Evolutionary conservation across 352 stramenopile genomes (phyloP).

Genomic region (Phytophthora constricta): DNA sequence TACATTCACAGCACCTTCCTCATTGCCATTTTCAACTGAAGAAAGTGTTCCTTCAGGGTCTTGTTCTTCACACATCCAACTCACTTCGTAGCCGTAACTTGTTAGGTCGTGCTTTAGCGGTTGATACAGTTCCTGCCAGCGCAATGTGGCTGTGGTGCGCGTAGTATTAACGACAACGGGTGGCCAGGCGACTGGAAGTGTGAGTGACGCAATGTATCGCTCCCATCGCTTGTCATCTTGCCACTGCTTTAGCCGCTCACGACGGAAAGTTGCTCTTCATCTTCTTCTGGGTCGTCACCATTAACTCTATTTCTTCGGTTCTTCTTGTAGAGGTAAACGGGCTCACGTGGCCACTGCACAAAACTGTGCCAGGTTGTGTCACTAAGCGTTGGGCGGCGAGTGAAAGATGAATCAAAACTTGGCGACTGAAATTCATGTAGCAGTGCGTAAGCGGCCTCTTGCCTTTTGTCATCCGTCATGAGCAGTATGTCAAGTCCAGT

Average conservation of each 20-base stretch:
- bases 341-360: slow-evolving; percentile 69
- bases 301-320: slow-evolving; percentile 34
- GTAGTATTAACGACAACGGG: slow-evolving; percentile 69
- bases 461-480: slow-evolving; percentile 18
- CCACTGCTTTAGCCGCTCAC: slow-evolving; percentile 81
- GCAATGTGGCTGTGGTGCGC: slow-evolving; percentile 54
- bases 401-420: slow-evolving; percentile 67
- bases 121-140: slow-evolving; percentile 82
- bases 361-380: slow-evolving; percentile 61
- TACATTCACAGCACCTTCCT: slow-evolving; percentile 53
- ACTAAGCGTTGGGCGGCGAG: slow-evolving; percentile 38
- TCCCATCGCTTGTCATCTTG: slow-evolving; percentile 82
- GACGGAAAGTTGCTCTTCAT: slow-evolving; percentile 67
- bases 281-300: slow-evolving; percentile 28
- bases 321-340: slow-evolving; percentile 46
- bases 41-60: neutral
- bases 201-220: slow-evolving; percentile 64
- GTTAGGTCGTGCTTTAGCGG: slow-evolving; percentile 64
- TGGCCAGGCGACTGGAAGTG: slow-evolving; percentile 67
- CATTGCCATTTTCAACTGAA: slow-evolving; percentile 1
- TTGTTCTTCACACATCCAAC: slow-evolving; percentile 49
- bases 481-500: slow-evolving; percentile 57
- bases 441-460: slow-evolving; percentile 37
- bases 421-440: slow-evolving; percentile 55
- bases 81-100: slow-evolving; percentile 70